Conservation (phyloP, 164 flowering plant genomes). For the Litsea cubeba region DNA sequence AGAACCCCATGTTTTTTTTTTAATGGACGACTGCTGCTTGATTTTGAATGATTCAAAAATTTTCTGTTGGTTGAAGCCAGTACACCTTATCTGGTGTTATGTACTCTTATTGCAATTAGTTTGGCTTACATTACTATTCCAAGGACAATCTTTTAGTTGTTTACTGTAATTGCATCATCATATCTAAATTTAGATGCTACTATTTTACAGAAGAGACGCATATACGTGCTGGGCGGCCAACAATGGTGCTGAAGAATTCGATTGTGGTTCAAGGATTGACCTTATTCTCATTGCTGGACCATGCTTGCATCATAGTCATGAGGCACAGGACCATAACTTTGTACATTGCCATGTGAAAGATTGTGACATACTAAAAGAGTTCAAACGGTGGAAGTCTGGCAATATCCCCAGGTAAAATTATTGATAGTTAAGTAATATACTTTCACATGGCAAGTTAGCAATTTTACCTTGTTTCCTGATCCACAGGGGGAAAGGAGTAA, state of each 20-base stretch:
- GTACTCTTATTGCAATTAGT: too few species aligned
- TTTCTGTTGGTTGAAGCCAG: too few species aligned
- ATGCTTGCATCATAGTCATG: slow-evolving; percentile 63
- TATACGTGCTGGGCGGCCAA: slow-evolving; percentile 90
- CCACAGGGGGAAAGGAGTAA: slow-evolving; percentile 84
- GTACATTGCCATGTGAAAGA: slow-evolving; percentile 73
- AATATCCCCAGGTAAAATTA: slow-evolving; percentile 48
- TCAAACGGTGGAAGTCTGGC: slow-evolving; percentile 83
- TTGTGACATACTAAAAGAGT: slow-evolving; percentile 80
- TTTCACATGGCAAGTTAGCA: slow-evolving; percentile 2
- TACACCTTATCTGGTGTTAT: too few species aligned
- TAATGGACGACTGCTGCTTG: too few species aligned
- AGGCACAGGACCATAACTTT: slow-evolving; percentile 45
- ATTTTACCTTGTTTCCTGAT: neutral
- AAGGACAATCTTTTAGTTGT: too few species aligned
- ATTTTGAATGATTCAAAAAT: too few species aligned
- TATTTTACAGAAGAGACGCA: slow-evolving; percentile 58
- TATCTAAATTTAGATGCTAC: neutral
- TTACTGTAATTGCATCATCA: neutral
- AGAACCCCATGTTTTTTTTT: too few species aligned
- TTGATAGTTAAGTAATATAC: neutral
- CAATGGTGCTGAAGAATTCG: slow-evolving; percentile 88
- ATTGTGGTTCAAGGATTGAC: slow-evolving; percentile 90
- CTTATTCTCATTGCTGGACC: slow-evolving; percentile 76
- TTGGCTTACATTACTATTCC: too few species aligned